Evolutionary conservation across 345 rosid species (phyloP), one percentile per base, ranked within the genome.

Genomic region (Psidium guajava): DNA sequence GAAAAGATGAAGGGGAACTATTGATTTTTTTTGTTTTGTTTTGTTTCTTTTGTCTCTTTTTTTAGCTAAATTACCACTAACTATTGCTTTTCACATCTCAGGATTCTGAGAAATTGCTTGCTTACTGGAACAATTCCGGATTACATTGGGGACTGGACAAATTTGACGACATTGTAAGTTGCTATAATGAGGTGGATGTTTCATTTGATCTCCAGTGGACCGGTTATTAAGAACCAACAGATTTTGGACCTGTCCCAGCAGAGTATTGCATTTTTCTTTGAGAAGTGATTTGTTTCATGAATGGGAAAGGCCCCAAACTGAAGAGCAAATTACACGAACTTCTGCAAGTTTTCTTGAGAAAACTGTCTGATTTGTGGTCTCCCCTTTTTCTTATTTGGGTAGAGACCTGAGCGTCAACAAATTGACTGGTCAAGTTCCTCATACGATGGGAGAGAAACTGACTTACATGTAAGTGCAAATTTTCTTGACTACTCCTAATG

Each of bases 101-200:
- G 98, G 93, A 36, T 36, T 36, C 36, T 36, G 36, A 36, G 36
- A 36, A 36, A 36, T 36, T 3, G 36, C 36, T 36, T 36, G 3
- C 3, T 36, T 36, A 36, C 36, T 36, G 36, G 36, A 36, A 36
- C 36, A 36, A 36, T 36, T 36, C 3, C 3, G 36, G 36, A 36
- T 36, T 36, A 36, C 36, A 36, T 36, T 36, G 36, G 36, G 36
- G 36, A 36, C 36, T 36, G 36, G 36, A 36, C 36, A 36, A 36
- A 3, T 36, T 36, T 36, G 36, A 36, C 36, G 3, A 36, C 3
- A 36, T 36, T 36, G 97, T 95, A 91, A 92, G 98, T 94, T 84
- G 52, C 59, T 84, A 81, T 8, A 32, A 69, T 36, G 47, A 32
- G 77, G 77, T 36, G 77, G 77, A 64, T 5, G 9, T 49, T 49